phyloP scores from a whole-genome alignment of 2,329 filamentous ascomycete genomes.

The Monosporascus ibericus region DNA sequence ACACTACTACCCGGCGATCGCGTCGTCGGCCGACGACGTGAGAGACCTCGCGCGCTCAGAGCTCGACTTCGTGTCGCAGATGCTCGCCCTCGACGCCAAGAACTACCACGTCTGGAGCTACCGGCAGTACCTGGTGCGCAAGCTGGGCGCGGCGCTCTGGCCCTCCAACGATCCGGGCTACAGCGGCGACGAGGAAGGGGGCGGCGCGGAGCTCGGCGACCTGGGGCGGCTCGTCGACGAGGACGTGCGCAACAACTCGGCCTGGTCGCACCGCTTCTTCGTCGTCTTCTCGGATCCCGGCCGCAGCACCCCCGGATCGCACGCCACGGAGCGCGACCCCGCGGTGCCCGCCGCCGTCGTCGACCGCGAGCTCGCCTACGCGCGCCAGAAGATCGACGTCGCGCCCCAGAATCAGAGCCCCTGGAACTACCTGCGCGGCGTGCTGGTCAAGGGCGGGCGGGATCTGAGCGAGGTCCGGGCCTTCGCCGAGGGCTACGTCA shows the following conservation, averaged over 20 bases:
- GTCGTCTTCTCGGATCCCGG: slow-evolving; percentile 68
- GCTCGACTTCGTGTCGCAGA: slow-evolving; percentile 66
- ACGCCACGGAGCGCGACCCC: slow-evolving; percentile 46
- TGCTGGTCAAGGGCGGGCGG: slow-evolving; percentile 61
- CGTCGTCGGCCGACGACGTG: slow-evolving; percentile 48
- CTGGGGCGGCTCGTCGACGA: slow-evolving; percentile 66
- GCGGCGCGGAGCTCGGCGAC: slow-evolving; percentile 57
- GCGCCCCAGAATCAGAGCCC: slow-evolving; percentile 92
- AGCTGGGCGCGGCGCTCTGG: slow-evolving; percentile 58
- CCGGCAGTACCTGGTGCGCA: slow-evolving; percentile 63
- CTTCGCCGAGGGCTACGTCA: slow-evolving; percentile 48
- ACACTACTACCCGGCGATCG: slow-evolving; percentile 53
- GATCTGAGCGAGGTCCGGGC: slow-evolving; percentile 36
- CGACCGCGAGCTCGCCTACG: slow-evolving; percentile 69
- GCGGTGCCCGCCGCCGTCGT: slow-evolving; percentile 57
- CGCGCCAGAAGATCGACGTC: slow-evolving; percentile 64
- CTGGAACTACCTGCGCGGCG: slow-evolving; percentile 86
- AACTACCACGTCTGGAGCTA: slow-evolving; percentile 99
- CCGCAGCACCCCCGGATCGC: slow-evolving; percentile 38
- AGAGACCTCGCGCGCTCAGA: slow-evolving; percentile 60
- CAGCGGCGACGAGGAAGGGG: slow-evolving; percentile 28
- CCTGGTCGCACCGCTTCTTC: slow-evolving; percentile 96
- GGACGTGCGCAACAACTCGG: slow-evolving; percentile 92
- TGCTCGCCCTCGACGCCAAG: slow-evolving; percentile 83
- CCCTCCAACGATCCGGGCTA: slow-evolving; percentile 38